A percentile compares a stretch with the other conserved stretches of the same genome.
These are phyloP conservation scores for Aspergillus jensenii DNA, from an alignment of 2,329 filamentous ascomycete species.

Conservation along the genomic window DNA sequence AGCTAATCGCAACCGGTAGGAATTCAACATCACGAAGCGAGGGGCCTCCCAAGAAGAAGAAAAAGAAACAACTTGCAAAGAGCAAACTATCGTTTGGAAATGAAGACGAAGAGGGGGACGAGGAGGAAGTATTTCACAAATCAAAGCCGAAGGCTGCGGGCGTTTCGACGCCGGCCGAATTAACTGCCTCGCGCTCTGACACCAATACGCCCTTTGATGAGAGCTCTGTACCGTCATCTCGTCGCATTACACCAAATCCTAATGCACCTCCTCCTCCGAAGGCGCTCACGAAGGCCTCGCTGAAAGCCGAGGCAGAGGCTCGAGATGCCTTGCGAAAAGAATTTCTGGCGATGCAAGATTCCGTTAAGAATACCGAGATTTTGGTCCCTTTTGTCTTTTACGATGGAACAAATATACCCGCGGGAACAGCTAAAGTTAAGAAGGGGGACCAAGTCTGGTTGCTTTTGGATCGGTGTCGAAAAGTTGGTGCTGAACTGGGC, in stretches of 20 bases:
- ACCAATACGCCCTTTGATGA: conserved; percentile 37
- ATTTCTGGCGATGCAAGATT: conserved; percentile 78
- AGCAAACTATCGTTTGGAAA: conserved; percentile 63
- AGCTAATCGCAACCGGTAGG: conserved; percentile 59
- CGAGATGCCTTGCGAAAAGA: conserved; percentile 74
- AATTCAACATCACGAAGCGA: conserved; percentile 50
- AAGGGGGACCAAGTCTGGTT: conserved; percentile 94
- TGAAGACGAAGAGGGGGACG: conserved; percentile 64
- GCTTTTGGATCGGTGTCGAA: conserved; percentile 86
- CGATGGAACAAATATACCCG: conserved; percentile 85
- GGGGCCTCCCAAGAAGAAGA: conserved; percentile 51
- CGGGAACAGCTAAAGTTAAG: conserved; percentile 79
- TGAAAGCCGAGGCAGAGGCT: conserved; percentile 76
- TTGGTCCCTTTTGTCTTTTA: conserved; percentile 95
- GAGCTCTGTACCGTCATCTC: conserved; percentile 25
- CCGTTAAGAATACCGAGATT: conserved; percentile 85
- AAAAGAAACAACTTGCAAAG: conserved; percentile 60
- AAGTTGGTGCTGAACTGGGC: conserved; percentile 80
- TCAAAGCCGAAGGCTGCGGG: conserved; percentile 1
- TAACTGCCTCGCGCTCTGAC: conserved; percentile 39
- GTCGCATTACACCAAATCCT: conserved; percentile 45
- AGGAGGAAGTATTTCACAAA: conserved; percentile 36
- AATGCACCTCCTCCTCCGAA: conserved; percentile 62
- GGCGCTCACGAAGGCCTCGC: conserved; percentile 69
- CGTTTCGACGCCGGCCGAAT: conserved; percentile 38